Conservation (phyloP, 441 rosid genomes). For the Hypseocharis bilobata region DNA sequence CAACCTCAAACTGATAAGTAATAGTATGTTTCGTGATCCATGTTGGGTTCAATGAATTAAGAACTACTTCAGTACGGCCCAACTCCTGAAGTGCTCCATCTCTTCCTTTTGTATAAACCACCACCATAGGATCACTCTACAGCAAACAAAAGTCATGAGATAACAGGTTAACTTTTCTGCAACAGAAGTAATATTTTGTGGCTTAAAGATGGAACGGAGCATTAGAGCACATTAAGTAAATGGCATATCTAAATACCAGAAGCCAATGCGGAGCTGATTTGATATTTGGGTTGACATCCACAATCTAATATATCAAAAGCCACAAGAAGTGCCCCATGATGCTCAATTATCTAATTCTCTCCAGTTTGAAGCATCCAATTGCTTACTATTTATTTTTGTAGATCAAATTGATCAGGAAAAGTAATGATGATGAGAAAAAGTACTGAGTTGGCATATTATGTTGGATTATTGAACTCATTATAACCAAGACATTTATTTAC, state of each 20-base stretch:
- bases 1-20: conserved; percentile 59
- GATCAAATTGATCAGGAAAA: neutral
- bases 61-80: conserved; percentile 71
- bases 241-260: neutral
- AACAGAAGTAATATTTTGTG: conserved; percentile 4
- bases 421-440: neutral
- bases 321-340: neutral
- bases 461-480: neutral
- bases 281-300: neutral
- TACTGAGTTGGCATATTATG: neutral
- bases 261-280: neutral
- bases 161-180: conserved; percentile 17
- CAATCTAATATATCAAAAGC: neutral
- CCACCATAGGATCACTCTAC: conserved; percentile 93
- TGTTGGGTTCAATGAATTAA: conserved; percentile 66
- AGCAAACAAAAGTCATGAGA: conserved; percentile 26
- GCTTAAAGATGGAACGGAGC: neutral
- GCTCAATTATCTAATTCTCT: neutral
- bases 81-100: conserved; percentile 59
- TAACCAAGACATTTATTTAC: neutral
- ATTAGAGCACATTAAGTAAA: conserved; percentile 7
- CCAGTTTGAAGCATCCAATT: neutral
- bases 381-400: neutral
- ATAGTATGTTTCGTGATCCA: conserved; percentile 55
- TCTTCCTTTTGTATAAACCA: conserved; percentile 50